Percentiles rank a stretch among this genome's conserved stretches.
These are phyloP conservation scores for Mortierella sp. DNA, from an alignment of 371 early-diverging fungal genomes.

Conservation along the genomic window DNA sequence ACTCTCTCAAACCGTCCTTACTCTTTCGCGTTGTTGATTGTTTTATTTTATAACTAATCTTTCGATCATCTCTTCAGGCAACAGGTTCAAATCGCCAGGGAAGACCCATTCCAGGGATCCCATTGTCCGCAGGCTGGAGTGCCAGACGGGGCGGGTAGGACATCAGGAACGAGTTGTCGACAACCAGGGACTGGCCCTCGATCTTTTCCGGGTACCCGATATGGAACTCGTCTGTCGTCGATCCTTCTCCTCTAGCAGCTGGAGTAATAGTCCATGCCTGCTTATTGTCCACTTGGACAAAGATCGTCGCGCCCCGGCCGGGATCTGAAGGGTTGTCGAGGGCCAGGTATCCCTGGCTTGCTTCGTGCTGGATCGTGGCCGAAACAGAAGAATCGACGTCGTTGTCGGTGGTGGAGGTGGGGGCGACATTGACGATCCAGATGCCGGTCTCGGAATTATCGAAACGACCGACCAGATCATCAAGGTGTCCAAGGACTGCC, in stretches of 20 bases:
- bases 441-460: neutral
- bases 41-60: too few relatives aligned
- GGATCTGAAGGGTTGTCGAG: neutral
- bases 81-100: conserved; percentile 3
- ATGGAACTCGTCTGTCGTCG: neutral
- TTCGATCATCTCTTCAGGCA: neutral
- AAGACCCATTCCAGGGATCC: neutral
- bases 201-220: conserved; percentile 5
- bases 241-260: neutral
- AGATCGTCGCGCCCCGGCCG: neutral
- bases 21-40: too few relatives aligned
- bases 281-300: neutral
- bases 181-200: neutral
- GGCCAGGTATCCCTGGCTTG: neutral
- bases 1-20: too few relatives aligned
- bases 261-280: neutral
- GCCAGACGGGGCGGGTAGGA: neutral
- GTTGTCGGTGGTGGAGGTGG: neutral
- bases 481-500: neutral
- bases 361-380: neutral
- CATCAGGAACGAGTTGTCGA: neutral
- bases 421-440: neutral
- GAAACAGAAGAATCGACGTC: neutral
- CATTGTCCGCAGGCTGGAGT: neutral
- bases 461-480: neutral